Conservation (phyloP, 257 asterid genomes). For the Plantago elongata region DNA sequence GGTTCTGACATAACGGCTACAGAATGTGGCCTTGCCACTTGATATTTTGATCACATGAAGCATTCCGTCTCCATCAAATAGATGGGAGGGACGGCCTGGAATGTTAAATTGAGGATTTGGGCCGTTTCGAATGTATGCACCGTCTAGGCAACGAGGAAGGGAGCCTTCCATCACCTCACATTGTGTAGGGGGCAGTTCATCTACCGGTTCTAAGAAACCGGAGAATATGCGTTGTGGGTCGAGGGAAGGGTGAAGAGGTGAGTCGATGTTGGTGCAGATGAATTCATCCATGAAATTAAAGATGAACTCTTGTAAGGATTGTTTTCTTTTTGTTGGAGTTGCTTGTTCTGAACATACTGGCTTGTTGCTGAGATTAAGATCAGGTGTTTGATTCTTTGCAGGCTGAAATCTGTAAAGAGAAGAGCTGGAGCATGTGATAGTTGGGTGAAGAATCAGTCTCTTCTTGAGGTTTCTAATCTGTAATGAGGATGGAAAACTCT, state of each 20-base stretch:
- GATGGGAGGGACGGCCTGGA: constrained; percentile 50
- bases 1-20: constrained; percentile 64
- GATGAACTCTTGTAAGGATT: constrained; percentile 4
- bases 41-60: constrained; percentile 50
- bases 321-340: background rate
- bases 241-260: constrained; percentile 37
- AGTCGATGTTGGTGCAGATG: constrained; percentile 31
- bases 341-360: background rate
- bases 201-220: constrained; percentile 43
- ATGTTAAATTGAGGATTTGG: constrained; percentile 68
- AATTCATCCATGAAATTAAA: constrained; percentile 35
- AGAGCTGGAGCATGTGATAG: background rate
- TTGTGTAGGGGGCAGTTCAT: constrained; percentile 54
- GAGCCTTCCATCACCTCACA: constrained; percentile 47
- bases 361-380: background rate
- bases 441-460: background rate
- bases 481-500: constrained; percentile 1
- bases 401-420: background rate
- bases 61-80: constrained; percentile 76
- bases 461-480: background rate
- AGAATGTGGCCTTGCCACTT: constrained; percentile 44
- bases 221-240: constrained; percentile 44
- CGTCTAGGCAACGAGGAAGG: constrained; percentile 46
- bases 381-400: background rate
- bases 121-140: constrained; percentile 65